A percentile compares a stretch with the other conserved stretches of the same genome.
Evolutionary conservation across 805 yeast genomes (phyloP).

Genomic region (Schizosaccharomyces lindneri): DNA sequence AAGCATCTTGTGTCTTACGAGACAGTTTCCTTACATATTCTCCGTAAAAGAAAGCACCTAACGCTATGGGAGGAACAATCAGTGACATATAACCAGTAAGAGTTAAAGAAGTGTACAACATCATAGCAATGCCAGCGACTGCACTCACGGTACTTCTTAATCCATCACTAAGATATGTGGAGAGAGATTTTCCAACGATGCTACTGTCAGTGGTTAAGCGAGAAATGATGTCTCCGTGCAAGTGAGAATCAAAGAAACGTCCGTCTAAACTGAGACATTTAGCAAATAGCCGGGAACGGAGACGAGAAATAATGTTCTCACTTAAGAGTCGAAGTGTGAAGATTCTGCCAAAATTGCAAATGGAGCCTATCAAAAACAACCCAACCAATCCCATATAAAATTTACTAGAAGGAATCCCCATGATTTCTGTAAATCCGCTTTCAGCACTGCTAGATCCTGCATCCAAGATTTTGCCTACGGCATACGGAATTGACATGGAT

Average conservation of each 20-base stretch:
- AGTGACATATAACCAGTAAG: conserved; percentile 55
- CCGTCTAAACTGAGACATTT: conserved; percentile 68
- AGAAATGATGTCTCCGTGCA: conserved; percentile 79
- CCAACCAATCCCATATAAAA: conserved; percentile 39
- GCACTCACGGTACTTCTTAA: conserved; percentile 62
- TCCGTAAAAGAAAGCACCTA: conserved; percentile 66
- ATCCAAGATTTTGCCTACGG: conserved; percentile 72
- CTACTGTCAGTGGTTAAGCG: conserved; percentile 73
- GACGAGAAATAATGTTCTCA: conserved; percentile 62
- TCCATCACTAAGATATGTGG: conserved; percentile 84
- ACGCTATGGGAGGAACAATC: conserved; percentile 59
- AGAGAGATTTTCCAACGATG: conserved; percentile 60
- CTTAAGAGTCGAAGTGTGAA: conserved; percentile 54
- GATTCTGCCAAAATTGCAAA: conserved; percentile 63
- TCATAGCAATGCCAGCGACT: conserved; percentile 69
- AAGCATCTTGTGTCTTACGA: conserved; percentile 51
- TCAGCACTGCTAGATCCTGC: conserved; percentile 23
- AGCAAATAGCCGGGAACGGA: conserved; percentile 52
- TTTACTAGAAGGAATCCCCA: conserved; percentile 35
- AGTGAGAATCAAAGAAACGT: conserved; percentile 65
- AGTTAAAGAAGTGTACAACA: conserved; percentile 65
- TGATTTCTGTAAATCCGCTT: conserved; percentile 14
- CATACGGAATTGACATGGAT: conserved; percentile 53
- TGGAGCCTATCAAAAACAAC: conserved; percentile 46
- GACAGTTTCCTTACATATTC: conserved; percentile 49